Evolutionary conservation across 164 flowering plant genomes (phyloP).

Genomic region (Tinospora cordifolia): DNA sequence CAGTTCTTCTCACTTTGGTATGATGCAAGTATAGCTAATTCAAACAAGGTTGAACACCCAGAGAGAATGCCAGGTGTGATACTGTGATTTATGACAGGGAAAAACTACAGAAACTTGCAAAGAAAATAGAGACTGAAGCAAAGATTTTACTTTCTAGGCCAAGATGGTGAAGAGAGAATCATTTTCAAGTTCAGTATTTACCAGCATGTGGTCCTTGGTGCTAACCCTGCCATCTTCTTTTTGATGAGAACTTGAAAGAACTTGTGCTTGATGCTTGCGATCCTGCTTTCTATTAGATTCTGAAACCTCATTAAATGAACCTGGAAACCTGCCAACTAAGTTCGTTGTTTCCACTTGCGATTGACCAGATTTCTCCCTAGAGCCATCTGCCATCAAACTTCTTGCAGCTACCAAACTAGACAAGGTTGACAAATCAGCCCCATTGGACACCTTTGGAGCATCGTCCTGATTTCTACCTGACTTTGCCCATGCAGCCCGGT

Average conservation of each 20-base stretch:
- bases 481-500: conserved; percentile 75
- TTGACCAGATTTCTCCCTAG: conserved; percentile 38
- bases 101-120: no score
- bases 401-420: conserved; percentile 64
- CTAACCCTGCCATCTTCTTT: conserved; percentile 49
- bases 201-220: conserved; percentile 59
- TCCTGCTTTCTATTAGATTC: conserved; percentile 45
- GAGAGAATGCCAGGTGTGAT: no score
- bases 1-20: no score
- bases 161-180: no score
- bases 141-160: no score
- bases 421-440: conserved; percentile 51
- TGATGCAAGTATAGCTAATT: no score
- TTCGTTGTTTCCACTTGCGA: conserved; percentile 45
- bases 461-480: conserved; percentile 52
- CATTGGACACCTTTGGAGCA: conserved; percentile 54
- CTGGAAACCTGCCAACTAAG: conserved; percentile 52
- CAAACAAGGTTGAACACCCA: no score
- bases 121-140: no score
- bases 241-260: conserved; percentile 27
- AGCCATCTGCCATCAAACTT: conserved; percentile 53
- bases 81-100: no score
- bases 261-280: conserved; percentile 29
- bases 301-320: conserved; percentile 55
- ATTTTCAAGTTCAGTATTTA: conserved; percentile 28